These are phyloP conservation scores for carrot (Daucus carota) DNA, from an alignment of 129 eudicot genomes.

Conservation along the genomic window DH1_v3.0 NC_030385.2:37469001-37469500, in stretches of 20 bases:
- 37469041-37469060: slow-evolving; percentile 18
- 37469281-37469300: slow-evolving; percentile 31
- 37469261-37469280: slow-evolving; percentile 39
- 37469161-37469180: slow-evolving; percentile 32
- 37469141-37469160: slow-evolving; percentile 20
- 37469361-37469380: slow-evolving; percentile 8
- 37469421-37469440: slow-evolving; percentile 17
- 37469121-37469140: slow-evolving; percentile 26
- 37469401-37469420: slow-evolving; percentile 16
- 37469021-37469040: slow-evolving; percentile 18
- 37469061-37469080: slow-evolving; percentile 17
- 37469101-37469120: neutral
- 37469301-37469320: slow-evolving; percentile 25
- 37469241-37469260: slow-evolving; percentile 22
- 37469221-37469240: slow-evolving; percentile 33
- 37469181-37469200: slow-evolving; percentile 24
- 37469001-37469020: slow-evolving; percentile 14
- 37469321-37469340: slow-evolving; percentile 18
- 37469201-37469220: slow-evolving; percentile 30
- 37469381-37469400: slow-evolving; percentile 23
- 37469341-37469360: slow-evolving; percentile 13
- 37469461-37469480: slow-evolving; percentile 8
- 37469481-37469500: slow-evolving; percentile 14
- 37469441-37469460: neutral
- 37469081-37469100: slow-evolving; percentile 9